Evolutionary conservation across 768 basidiomycete species (phyloP).

Genomic region (Tulasnella sp.): DNA sequence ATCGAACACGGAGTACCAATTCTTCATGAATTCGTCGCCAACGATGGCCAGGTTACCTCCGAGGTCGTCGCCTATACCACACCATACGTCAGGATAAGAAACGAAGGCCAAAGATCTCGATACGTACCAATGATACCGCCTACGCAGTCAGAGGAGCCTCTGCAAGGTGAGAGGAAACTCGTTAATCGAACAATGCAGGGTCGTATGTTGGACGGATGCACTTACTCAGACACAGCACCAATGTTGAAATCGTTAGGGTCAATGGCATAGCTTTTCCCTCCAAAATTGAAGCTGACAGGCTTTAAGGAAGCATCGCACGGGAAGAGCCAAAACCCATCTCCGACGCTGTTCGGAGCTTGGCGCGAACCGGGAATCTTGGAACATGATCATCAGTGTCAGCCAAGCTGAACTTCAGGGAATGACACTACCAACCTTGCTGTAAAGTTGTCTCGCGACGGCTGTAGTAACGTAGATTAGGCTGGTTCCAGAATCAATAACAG

Average conservation of each 20-base stretch:
- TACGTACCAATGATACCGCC: background rate
- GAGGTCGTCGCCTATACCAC: conserved; percentile 12
- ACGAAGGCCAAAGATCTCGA: background rate
- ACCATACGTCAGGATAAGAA: background rate
- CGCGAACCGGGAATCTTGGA: background rate
- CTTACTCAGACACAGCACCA: background rate
- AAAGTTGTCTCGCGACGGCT: background rate
- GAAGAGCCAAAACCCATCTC: background rate
- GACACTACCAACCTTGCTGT: background rate
- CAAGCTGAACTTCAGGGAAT: background rate
- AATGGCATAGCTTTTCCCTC: background rate
- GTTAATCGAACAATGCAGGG: background rate
- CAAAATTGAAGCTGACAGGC: background rate
- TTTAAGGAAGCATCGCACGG: background rate
- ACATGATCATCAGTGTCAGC: background rate
- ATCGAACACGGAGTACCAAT: conserved; percentile 20
- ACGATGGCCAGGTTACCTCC: conserved; percentile 16
- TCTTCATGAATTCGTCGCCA: conserved; percentile 22
- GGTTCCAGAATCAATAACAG: conserved; percentile 20
- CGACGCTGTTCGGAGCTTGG: background rate
- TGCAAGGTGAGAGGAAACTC: background rate
- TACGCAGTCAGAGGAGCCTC: background rate
- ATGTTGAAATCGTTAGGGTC: conserved; percentile 9
- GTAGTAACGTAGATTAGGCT: conserved; percentile 16
- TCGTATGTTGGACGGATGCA: background rate